phyloP scores from a whole-genome alignment of 139 green algal species.

The Picochlorum sp. region DNA sequence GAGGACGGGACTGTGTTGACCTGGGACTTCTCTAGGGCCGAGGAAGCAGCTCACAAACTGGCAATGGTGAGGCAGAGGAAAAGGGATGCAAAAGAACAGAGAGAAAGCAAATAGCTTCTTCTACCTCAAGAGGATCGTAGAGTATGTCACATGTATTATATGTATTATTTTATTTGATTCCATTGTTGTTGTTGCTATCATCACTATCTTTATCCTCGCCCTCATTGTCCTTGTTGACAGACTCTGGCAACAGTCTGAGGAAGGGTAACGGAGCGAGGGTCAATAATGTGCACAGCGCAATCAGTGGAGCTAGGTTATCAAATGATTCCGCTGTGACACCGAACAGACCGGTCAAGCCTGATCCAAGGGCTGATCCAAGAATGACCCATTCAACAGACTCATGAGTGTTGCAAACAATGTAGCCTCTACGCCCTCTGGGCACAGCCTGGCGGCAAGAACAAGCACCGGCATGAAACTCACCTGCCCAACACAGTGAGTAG shows the following conservation, averaged over 20 bases:
- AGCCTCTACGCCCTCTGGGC: slow-evolving; percentile 83
- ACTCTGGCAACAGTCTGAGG: slow-evolving; percentile 43
- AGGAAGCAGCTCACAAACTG: slow-evolving; percentile 5
- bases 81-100: background rate
- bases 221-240: slow-evolving; percentile 5
- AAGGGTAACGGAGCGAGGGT: slow-evolving; percentile 48
- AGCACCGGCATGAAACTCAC: slow-evolving; percentile 95
- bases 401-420: slow-evolving; percentile 97
- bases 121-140: background rate
- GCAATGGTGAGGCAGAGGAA: background rate
- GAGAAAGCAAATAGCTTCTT: background rate
- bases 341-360: slow-evolving; percentile 57
- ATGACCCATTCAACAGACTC: slow-evolving; percentile 78
- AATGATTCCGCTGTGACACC: slow-evolving; percentile 68
- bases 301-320: slow-evolving; percentile 44
- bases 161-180: background rate
- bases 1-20: slow-evolving; percentile 12
- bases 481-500: slow-evolving; percentile 82
- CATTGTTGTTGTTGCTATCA: background rate
- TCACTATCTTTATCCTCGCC: background rate
- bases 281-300: slow-evolving; percentile 49
- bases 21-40: slow-evolving; percentile 24
- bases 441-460: slow-evolving; percentile 75
- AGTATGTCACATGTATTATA: no score
- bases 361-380: slow-evolving; percentile 51